Evolutionary conservation across 2,329 filamentous ascomycete genomes (phyloP), one percentile per base, ranked within the genome.

Genomic region (Helicocarpus griseus): DNA sequence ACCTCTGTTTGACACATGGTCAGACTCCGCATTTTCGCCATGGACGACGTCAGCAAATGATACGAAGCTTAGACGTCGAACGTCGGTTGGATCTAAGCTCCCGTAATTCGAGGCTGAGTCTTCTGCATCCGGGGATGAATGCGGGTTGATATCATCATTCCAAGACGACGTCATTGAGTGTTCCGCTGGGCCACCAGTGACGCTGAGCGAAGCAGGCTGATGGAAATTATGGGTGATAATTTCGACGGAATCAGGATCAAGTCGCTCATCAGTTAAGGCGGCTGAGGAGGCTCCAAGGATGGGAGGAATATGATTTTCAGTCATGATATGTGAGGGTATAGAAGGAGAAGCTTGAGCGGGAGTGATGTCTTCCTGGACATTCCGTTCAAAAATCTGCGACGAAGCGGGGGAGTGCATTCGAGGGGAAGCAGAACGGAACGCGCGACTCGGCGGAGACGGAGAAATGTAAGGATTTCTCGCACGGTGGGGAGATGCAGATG

Each of bases 1-100:
- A 54, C 91, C 86, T 57, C 84, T 76, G 58, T 78, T 83, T 44
- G 79, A 76, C 35, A 70, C 65, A 49, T 57, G 54, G 47, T 68
- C 67, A 21, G 65, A 67, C 36, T 66, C 69, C 17, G 75, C 73
- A 55, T 78, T 73, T 53, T 82, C 79, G 28, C 80, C 81, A 65
- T 95, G 89, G 38, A 97, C 89, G 8, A 97, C 89, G 62, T 97
- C 91, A 55, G 91, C 90, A 69, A 97, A 97, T 6, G 89, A 95
- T 65, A 97, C 95, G 72, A 97, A 97, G 66, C 87, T 93, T 56
- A 97, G 72, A 21, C 91, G 82, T 43, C 88, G 83, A 17, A 94
- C 80, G 61, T 95, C 90, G 44, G 81, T 77, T 36, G 78, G 79
- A 62, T 95, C 89, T 55, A 91, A 73, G 43, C 84, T 82, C 29